Evolutionary conservation across 805 yeast species (phyloP).

Genomic region (Komagataella populi): DNA sequence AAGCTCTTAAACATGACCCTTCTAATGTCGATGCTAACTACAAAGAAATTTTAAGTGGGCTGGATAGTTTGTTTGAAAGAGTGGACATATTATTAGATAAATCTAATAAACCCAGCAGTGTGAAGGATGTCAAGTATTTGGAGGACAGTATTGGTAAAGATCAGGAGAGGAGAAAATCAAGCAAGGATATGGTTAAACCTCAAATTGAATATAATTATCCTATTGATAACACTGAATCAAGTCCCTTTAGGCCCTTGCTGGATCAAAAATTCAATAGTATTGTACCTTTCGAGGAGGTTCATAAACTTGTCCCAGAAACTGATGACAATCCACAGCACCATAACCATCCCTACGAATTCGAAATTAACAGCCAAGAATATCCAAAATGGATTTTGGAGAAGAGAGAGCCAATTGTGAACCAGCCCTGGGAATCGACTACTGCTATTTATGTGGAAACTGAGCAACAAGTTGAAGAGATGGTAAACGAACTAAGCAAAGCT

Average conservation of each 20-base stretch:
- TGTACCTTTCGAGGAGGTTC: conserved; percentile 37
- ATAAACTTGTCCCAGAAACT: conserved; percentile 20
- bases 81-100: conserved; percentile 57
- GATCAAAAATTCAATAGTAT: conserved; percentile 61
- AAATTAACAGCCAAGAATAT: conserved; percentile 58
- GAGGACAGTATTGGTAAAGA: conserved; percentile 24
- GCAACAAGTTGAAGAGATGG: conserved; percentile 37
- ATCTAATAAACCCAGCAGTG: conserved; percentile 9
- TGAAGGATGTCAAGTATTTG: conserved; percentile 26
- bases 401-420: conserved; percentile 25
- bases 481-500: conserved; percentile 32
- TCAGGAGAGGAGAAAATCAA: conserved; percentile 6
- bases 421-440: conserved; percentile 51
- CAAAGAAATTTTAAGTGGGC: conserved; percentile 38
- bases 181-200: conserved; percentile 43
- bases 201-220: conserved; percentile 43
- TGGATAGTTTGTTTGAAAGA: conserved; percentile 67
- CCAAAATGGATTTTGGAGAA: conserved; percentile 36
- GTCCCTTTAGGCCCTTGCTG: conserved; percentile 70
- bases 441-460: conserved; percentile 64
- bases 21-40: conserved; percentile 21
- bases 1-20: conserved; percentile 10
- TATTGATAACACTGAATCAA: conserved; percentile 53
- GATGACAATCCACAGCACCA: conserved; percentile 43
- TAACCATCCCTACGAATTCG: conserved; percentile 69